A percentile compares a stretch with the other conserved stretches of the same genome.
These are phyloP conservation scores for Babesia divergens DNA, from an alignment of 169 alveolate genomes.

Conservation along the genomic window DNA sequence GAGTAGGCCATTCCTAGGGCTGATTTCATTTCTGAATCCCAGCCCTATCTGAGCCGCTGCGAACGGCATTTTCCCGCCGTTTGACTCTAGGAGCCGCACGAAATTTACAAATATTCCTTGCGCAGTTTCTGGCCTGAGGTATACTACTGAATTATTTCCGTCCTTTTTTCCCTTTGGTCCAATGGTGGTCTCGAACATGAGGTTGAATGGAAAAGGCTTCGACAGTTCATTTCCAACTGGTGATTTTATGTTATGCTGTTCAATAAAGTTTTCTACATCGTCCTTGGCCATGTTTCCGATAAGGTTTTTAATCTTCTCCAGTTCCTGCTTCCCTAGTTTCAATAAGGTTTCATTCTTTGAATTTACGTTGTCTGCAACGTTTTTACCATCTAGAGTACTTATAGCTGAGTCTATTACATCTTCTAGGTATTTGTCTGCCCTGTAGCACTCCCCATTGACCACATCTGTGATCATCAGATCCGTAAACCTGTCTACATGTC, in stretches of 20 bases:
- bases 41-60: slow-evolving; percentile 97
- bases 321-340: slow-evolving; percentile 72
- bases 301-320: slow-evolving; percentile 67
- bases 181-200: slow-evolving; percentile 92
- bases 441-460: slow-evolving; percentile 80
- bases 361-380: slow-evolving; percentile 8
- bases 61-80: slow-evolving; percentile 95
- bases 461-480: slow-evolving; percentile 93
- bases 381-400: slow-evolving; percentile 25
- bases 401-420: slow-evolving; percentile 48
- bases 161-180: slow-evolving; percentile 86
- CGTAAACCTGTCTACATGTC: slow-evolving; percentile 96
- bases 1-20: slow-evolving; percentile 94
- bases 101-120: slow-evolving; percentile 97
- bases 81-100: slow-evolving; percentile 87
- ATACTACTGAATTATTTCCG: slow-evolving; percentile 74
- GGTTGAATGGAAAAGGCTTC: slow-evolving; percentile 91
- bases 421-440: slow-evolving; percentile 85
- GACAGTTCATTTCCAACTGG: slow-evolving; percentile 90
- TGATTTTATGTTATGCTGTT: slow-evolving; percentile 80
- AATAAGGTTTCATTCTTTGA: slow-evolving; percentile 24
- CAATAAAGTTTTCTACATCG: slow-evolving; percentile 81
- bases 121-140: slow-evolving; percentile 98
- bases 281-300: slow-evolving; percentile 83
- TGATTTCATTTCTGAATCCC: slow-evolving; percentile 97